Evolutionary conservation across 129 eudicot species (phyloP), one percentile per base, ranked within the genome.

Genomic region (Glebionis coronaria): DNA sequence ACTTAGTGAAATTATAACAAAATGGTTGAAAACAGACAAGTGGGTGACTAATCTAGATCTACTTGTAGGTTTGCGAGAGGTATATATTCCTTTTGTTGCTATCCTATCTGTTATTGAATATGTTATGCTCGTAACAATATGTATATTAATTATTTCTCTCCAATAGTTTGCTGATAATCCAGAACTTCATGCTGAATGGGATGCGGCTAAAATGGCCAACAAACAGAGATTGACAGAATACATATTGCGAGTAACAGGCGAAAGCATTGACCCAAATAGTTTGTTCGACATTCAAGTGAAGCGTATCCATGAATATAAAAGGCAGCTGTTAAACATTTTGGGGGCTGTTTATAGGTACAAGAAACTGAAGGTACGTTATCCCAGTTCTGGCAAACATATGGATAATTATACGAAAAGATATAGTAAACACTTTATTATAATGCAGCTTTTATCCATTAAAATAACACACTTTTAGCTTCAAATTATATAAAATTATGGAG

Each of bases 41-140:
- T 94, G 99, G 99, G 97, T 87, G 68, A 84, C 93, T 56, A 87
- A 94, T 78, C 95, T 94, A 64, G 97, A 94, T 79, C 94, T 94
- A 15, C 97, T 94, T 1, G 79, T 68, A 19, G 79, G 85, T 75
- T 87, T 94, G 63, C 97, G 99, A 3, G 70, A 94, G 65, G 99
- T 94, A 82, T 63, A 85, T 70, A 28, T 20, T 29, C n/a, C 1
- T 10, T 52, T 35, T 46, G 31, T 18, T 54, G 29, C 59, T 19
- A 54, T 35, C 11, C 38, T 53, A 44, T 16, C 5, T 46, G 29
- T 23, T 65, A 28, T 63, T 50, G 28, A 4, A 11, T 38, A 18
- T 42, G 27, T 78, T 62, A 14, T 65, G 19, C 50, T 67, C 18
- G 27, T 40, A 61, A 60, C 69, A 35, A 9, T 35, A 47, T 46